A percentile compares a stretch with the other conserved stretches of the same genome.
These are phyloP conservation scores for Monosporascus sp. DNA, from an alignment of 2,329 filamentous ascomycete genomes.

Conservation along the genomic window DNA sequence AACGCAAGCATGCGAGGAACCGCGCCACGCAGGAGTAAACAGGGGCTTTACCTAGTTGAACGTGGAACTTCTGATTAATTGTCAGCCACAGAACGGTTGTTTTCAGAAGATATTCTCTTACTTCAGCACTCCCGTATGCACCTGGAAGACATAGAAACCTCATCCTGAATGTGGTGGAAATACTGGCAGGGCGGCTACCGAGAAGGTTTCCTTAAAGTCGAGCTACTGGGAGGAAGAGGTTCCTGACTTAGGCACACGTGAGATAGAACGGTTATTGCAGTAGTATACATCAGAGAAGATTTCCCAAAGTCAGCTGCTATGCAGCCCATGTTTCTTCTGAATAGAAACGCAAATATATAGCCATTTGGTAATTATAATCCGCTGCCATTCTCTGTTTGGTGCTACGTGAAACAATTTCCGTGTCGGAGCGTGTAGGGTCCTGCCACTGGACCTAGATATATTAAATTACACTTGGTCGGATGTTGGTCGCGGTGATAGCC, in stretches of 20 bases:
- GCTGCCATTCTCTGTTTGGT: background rate
- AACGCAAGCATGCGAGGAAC: constrained; percentile 7
- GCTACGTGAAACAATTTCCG: background rate
- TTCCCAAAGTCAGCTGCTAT: background rate
- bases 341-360: background rate
- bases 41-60: constrained; percentile 39
- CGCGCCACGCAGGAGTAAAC: background rate
- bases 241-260: background rate
- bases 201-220: background rate
- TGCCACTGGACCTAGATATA: background rate
- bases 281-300: background rate
- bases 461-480: no score
- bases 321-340: background rate
- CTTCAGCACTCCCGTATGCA: constrained; percentile 49
- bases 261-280: background rate
- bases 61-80: constrained; percentile 45
- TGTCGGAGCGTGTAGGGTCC: background rate
- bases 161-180: constrained; percentile 33
- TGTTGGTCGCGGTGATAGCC: no score
- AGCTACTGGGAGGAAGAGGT: background rate
- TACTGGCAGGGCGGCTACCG: background rate
- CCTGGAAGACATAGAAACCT: constrained; percentile 53
- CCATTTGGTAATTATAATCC: background rate
- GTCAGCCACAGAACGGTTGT: constrained; percentile 6
- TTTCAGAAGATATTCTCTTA: constrained; percentile 4